A percentile compares a stretch with the other conserved stretches of the same genome.
Conservation (phyloP, 1,284 basidiomycete genomes). For the Pseudozyma sp. region DNA sequence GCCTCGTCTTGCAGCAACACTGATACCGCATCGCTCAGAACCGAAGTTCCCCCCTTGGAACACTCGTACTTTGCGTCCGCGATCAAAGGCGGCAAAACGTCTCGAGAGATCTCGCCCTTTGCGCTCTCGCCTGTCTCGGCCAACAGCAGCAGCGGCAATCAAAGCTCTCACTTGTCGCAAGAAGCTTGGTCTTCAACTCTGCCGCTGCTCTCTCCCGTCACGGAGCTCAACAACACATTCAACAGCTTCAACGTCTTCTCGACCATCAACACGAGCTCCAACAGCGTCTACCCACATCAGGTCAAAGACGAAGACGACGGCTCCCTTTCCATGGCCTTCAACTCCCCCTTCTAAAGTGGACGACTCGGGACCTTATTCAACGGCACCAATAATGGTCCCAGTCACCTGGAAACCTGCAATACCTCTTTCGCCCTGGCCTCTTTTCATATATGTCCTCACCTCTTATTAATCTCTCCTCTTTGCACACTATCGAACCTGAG, state of each 20-base stretch:
- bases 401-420: no score
- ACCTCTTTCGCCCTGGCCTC: no score
- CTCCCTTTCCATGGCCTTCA: constrained; percentile 23
- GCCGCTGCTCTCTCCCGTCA: constrained; percentile 31
- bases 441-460: no score
- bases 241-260: constrained; percentile 23
- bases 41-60: constrained; percentile 17
- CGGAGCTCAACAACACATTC: constrained; percentile 31
- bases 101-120: constrained; percentile 25
- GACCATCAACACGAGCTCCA: neutral
- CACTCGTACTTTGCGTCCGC: constrained; percentile 23
- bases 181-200: constrained; percentile 22
- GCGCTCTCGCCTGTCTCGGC: constrained; percentile 16
- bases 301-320: constrained; percentile 1
- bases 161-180: constrained; percentile 20
- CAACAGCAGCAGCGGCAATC: constrained; percentile 13
- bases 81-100: constrained; percentile 3
- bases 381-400: no score
- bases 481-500: no score
- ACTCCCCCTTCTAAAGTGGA: neutral
- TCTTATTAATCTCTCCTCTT: no score
- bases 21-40: constrained; percentile 15
- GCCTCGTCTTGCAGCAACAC: constrained; percentile 28
- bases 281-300: neutral
- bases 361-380: no score